phyloP scores from a whole-genome alignment of 164 flowering plant species.

The Vitis labrusca region DNA sequence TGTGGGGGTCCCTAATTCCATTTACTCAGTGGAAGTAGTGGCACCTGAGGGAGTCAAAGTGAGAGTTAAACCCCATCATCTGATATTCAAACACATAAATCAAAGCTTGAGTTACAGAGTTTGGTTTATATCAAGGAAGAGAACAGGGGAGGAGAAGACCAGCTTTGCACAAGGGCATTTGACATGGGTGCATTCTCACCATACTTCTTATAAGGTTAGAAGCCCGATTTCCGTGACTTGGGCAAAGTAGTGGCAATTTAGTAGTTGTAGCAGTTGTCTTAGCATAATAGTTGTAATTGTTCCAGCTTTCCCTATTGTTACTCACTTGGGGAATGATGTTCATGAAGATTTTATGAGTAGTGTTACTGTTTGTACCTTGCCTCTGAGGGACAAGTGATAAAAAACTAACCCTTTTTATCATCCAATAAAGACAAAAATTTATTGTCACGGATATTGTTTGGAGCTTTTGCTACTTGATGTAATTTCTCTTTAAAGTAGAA shows the following conservation, averaged over 20 bases:
- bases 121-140: conserved; percentile 57
- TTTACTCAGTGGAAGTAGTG: conserved; percentile 59
- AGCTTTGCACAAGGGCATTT: conserved; percentile 60
- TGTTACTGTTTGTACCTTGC: too few species aligned
- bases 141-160: conserved; percentile 10
- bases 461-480: background rate
- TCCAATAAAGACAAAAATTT: background rate
- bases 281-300: background rate
- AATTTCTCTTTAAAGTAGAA: background rate
- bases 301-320: background rate
- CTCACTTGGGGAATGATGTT: background rate
- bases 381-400: too few species aligned
- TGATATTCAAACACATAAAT: conserved; percentile 49
- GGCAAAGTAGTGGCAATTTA: conserved; percentile 29
- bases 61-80: conserved; percentile 56
- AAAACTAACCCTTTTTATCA: background rate
- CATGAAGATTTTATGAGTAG: background rate
- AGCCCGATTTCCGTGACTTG: conserved; percentile 88
- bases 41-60: conserved; percentile 79
- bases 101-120: conserved; percentile 63
- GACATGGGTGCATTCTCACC: conserved; percentile 58
- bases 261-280: background rate
- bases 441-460: background rate
- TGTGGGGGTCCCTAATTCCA: conserved; percentile 76
- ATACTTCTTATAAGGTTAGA: conserved; percentile 47